Evolutionary conservation across 225 moss, liverwort and hornwort genomes (phyloP), one percentile per base, ranked within the genome.

Genomic region (Pseudisothecium myosuroides): DNA sequence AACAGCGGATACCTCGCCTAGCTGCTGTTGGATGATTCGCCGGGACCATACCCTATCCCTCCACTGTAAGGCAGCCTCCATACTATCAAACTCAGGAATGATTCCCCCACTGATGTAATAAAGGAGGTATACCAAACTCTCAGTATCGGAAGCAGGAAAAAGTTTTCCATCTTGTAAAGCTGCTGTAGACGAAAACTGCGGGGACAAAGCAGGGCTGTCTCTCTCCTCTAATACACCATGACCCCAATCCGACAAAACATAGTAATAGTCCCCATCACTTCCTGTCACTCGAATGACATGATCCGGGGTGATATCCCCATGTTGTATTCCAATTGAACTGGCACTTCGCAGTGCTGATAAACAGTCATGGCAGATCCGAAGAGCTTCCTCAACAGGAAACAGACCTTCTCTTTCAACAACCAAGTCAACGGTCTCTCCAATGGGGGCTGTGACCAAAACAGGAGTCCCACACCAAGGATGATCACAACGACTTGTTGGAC

Each of bases 401-500:
- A 95, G 90, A 32, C 98, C 98, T 90, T 97, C 96, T 82, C 97
- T 93, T 82, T 96, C 98, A 80, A 97, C 94, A 54, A 97, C 96
- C 87, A 95, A 52, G 88, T 96, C 97, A 36, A 98, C 94, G 49
- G 97, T 94, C 90, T 97, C 98, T 76, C 98, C 98, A 64, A 97
- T 94, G 23, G 98, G 98, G 67, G 96, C 94, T 76, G 98, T 98
- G 73, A 98, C 98, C 80, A 98, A 92, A 86, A 98, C 97, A 83
- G 98, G 98, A 55, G 96, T 97, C 37, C 98, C 98, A 90, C 98
- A 98, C 98, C 95, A 98, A 68, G 98, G 97, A 91, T 98, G 98
- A 92, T 98, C 98, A 92, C 97, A 98, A 56, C 97, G 96, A 88
- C 97, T 96, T 92, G 94, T 94, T 20, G 97, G 93, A 87, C 96